These are phyloP conservation scores for Neurospora sp. DNA, from an alignment of 495 filamentous ascomycete species.

Conservation along the genomic window DNA sequence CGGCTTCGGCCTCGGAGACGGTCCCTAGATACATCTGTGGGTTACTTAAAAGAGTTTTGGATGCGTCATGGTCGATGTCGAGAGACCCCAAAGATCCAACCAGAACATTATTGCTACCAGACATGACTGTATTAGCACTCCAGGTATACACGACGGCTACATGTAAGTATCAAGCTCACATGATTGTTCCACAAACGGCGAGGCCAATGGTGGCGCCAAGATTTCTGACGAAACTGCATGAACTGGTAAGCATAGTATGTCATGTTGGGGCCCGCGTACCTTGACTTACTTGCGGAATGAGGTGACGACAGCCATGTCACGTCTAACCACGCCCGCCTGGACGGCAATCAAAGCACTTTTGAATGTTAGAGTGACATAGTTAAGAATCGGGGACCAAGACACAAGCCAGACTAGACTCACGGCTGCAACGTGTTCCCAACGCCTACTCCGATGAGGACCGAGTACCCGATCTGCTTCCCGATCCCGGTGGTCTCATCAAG, in stretches of 20 bases:
- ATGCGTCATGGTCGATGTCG: slow-evolving; percentile 10
- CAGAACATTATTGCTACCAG: slow-evolving; percentile 36
- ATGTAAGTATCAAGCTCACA: slow-evolving; percentile 20
- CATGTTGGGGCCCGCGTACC: neutral
- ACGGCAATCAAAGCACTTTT: slow-evolving; percentile 36
- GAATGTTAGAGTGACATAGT: neutral
- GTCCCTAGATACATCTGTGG: slow-evolving; percentile 19
- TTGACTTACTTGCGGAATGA: slow-evolving; percentile 40
- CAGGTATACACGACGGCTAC: neutral
- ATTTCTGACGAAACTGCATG: slow-evolving; percentile 39
- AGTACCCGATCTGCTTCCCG: slow-evolving; percentile 46
- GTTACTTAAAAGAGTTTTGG: slow-evolving; percentile 17
- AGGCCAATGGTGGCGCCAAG: slow-evolving; percentile 45
- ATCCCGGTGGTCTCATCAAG: slow-evolving; percentile 37
- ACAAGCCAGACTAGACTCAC: slow-evolving; percentile 11
- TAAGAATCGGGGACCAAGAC: neutral
- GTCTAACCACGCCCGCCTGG: slow-evolving; percentile 42
- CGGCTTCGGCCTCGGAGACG: slow-evolving; percentile 26
- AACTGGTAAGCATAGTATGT: neutral
- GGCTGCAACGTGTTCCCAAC: slow-evolving; percentile 47
- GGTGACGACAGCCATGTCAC: slow-evolving; percentile 47
- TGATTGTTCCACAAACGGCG: slow-evolving; percentile 41
- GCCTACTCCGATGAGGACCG: slow-evolving; percentile 40
- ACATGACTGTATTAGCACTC: neutral
- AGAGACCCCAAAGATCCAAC: slow-evolving; percentile 26